Conservation (phyloP, 140 eudicot species). For the Senecio squalidus region DNA sequence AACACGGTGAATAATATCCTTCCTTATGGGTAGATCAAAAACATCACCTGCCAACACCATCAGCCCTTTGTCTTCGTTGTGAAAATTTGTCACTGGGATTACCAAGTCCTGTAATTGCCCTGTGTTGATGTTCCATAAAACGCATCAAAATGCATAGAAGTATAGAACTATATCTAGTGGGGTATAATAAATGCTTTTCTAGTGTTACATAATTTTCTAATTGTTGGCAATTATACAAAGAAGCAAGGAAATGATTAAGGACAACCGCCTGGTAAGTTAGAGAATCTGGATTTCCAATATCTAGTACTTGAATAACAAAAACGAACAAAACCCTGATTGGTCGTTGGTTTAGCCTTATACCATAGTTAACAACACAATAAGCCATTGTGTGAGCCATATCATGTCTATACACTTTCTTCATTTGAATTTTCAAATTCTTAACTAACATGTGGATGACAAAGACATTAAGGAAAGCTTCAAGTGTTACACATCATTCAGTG, state of each 20-base stretch:
- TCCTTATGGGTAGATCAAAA: constrained; percentile 78
- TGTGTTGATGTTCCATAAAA: constrained; percentile 19
- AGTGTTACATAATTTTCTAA: background rate
- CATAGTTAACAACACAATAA: too few species aligned
- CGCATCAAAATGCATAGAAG: background rate
- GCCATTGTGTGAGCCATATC: too few species aligned
- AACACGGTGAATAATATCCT: constrained; percentile 82
- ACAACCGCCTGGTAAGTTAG: too few species aligned
- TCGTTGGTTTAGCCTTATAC: too few species aligned
- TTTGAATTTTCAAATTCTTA: too few species aligned
- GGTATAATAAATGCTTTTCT: background rate
- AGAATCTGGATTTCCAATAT: too few species aligned
- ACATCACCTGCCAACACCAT: constrained; percentile 86
- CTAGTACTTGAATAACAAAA: too few species aligned
- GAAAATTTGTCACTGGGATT: constrained; percentile 79
- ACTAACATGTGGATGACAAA: too few species aligned
- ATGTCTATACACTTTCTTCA: too few species aligned
- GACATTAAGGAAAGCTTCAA: too few species aligned
- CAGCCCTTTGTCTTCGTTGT: constrained; percentile 69
- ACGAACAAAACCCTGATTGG: too few species aligned
- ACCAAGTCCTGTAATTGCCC: constrained; percentile 77
- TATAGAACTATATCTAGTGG: constrained; percentile 2
- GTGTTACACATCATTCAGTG: too few species aligned
- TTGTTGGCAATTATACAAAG: background rate
- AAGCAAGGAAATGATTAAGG: background rate